A percentile compares a stretch with the other conserved stretches of the same genome.
Conservation (phyloP, 2,329 filamentous ascomycete genomes). For the Trichophyton verrucosum region DNA sequence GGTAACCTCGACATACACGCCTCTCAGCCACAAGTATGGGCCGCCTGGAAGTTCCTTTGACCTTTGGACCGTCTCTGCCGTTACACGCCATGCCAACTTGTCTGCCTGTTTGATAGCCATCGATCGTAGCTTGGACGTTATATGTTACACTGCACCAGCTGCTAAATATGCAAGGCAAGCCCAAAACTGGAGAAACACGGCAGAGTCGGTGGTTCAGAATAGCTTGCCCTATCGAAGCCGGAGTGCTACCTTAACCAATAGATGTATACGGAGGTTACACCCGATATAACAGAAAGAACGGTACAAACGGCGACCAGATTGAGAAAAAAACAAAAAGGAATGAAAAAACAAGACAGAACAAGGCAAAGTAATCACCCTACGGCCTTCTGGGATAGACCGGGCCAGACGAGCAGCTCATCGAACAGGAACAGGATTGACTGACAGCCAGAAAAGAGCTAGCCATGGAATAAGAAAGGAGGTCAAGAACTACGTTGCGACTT, state of each 20-base stretch:
- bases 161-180: not conserved
- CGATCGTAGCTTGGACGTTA: not conserved
- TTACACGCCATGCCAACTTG: not conserved
- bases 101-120: not conserved
- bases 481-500: not conserved
- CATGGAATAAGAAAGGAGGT: not conserved
- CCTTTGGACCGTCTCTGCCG: not conserved
- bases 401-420: not conserved
- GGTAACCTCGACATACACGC: not conserved
- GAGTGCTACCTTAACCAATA: not conserved
- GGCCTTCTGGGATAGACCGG: not conserved
- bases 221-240: not conserved
- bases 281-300: not conserved
- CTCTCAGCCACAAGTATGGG: not conserved
- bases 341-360: not conserved
- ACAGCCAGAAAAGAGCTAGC: not conserved
- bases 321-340: not conserved
- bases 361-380: not conserved
- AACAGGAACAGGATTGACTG: not conserved
- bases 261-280: not conserved
- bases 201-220: not conserved
- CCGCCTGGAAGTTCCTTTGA: not conserved
- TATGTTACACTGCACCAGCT: not conserved
- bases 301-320: not conserved
- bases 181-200: not conserved